phyloP scores from a whole-genome alignment of 345 rosid genomes.

The Populus ilicifolia region DNA sequence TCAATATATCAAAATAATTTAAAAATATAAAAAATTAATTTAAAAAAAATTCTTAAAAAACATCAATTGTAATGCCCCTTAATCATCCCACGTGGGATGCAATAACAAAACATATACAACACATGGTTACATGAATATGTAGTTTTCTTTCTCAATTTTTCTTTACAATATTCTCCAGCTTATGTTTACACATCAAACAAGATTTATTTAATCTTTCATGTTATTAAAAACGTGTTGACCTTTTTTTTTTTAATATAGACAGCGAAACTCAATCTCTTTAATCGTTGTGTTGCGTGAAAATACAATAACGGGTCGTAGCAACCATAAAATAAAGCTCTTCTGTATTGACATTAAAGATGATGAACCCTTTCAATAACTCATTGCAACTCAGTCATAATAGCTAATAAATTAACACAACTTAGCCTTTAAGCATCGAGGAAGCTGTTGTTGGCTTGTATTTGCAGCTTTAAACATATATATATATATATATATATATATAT shows the following conservation, averaged over 20 bases:
- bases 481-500: no score
- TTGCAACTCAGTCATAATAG: not conserved
- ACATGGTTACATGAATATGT: not conserved
- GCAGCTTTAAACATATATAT: not conserved
- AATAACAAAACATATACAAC: no score
- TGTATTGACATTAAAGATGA: not conserved
- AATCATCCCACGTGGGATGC: no score
- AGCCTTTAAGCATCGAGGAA: not conserved
- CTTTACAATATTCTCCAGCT: not conserved
- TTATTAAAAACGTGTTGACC: not conserved
- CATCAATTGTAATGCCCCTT: no score
- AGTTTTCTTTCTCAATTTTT: not conserved
- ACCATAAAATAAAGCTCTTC: not conserved
- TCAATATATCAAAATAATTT: accelerated
- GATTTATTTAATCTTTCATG: not conserved
- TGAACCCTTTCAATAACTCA: not conserved
- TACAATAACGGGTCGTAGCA: not conserved
- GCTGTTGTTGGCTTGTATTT: not conserved
- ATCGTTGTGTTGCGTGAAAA: not conserved
- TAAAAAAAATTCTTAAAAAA: no score
- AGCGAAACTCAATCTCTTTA: not conserved
- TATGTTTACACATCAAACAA: not conserved
- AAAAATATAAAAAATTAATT: no score
- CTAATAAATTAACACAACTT: not conserved
- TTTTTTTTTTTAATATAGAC: not conserved